Base-by-base conservation (phyloP, 179 eudicot species). In the Dionaea muscipula region DNA sequence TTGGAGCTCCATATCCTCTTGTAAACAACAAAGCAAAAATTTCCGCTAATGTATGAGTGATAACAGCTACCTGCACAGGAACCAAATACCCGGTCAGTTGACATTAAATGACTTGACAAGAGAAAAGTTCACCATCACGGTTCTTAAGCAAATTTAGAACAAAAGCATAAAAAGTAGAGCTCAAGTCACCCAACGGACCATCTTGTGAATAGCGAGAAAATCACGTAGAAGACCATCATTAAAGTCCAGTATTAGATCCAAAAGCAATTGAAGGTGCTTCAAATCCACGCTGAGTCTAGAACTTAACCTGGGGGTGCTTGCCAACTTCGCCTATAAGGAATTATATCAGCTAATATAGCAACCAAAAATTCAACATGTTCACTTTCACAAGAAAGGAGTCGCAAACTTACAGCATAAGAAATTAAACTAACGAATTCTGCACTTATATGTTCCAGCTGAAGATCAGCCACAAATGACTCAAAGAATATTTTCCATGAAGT, bases 1-100 rank as follows among this genome's bases (percentile, higher is more conserved):
- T 35, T 25, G 76, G 67, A 22, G 38, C 62, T 9, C 95, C 95
- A 68, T 77, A 93, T 45, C 99, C 99, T 66, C 81, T 78, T 36
- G 82, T 70, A 75, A 82, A 93, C 71, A 85, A 51, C 15, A 86
- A 71, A 53, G 85, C 78, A 59, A 93, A 81, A 24, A 72, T 70
- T 65, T 77, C 79, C 10, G 96, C 88, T 28, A 88, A 85, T 52
- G 64, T 78, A 61, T 74, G 75, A 43, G 86, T 79, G 67, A 84
- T 66, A 43, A 66, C 26, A 27, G 94, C 83, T 10, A 86, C 78
- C 97, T 90, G 79, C 41, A 36, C 23, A 18, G 3, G 33, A 12
- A 28, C 31, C 41, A 53, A 8, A 6, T 13, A 6, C 11, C 14
- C 1, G 7, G 16, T 18, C 22, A 15, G 17, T 15, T 13, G 2